phyloP scores from a whole-genome alignment of 1,139 yeast species.

The Kazachstania sp. region DNA sequence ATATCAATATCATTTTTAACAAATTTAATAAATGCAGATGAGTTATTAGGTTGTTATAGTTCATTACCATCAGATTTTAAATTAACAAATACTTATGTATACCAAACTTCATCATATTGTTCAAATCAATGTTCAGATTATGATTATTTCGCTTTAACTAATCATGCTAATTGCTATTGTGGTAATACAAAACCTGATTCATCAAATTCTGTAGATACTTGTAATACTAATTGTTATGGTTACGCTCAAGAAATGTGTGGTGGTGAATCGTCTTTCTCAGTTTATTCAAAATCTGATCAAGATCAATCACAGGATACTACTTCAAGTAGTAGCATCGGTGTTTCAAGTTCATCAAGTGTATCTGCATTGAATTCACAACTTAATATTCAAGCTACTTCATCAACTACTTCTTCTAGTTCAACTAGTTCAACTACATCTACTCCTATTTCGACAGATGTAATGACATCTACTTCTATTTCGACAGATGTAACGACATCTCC shows the following conservation, averaged over 20 bases:
- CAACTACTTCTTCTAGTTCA: not conserved
- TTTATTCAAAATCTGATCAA: constrained; percentile 26
- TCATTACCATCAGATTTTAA: constrained; percentile 34
- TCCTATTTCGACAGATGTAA: not conserved
- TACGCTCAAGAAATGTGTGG: constrained; percentile 35
- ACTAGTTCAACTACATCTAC: not conserved
- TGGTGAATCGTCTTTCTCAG: constrained; percentile 35
- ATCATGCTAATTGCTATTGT: constrained; percentile 49
- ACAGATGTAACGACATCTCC: not conserved
- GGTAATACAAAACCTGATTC: constrained; percentile 38
- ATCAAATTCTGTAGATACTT: constrained; percentile 18
- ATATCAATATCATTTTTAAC: not conserved
- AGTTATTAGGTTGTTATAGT: constrained; percentile 29
- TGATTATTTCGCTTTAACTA: constrained; percentile 44
- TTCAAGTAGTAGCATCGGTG: no score
- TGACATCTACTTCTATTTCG: not conserved
- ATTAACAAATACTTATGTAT: constrained; percentile 34
- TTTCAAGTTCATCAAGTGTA: not conserved
- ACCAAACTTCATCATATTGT: constrained; percentile 43
- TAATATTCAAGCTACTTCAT: no score
- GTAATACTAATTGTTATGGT: constrained; percentile 33
- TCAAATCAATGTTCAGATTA: constrained; percentile 34
- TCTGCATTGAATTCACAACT: not conserved
- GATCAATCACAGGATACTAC: constrained; percentile 15
- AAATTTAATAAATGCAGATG: not conserved